Percentiles rank a stretch among this genome's conserved stretches.
These are phyloP conservation scores for Keqinozyma sinolaborantium DNA, from an alignment of 1,139 yeast species.

Conservation along the genomic window DNA sequence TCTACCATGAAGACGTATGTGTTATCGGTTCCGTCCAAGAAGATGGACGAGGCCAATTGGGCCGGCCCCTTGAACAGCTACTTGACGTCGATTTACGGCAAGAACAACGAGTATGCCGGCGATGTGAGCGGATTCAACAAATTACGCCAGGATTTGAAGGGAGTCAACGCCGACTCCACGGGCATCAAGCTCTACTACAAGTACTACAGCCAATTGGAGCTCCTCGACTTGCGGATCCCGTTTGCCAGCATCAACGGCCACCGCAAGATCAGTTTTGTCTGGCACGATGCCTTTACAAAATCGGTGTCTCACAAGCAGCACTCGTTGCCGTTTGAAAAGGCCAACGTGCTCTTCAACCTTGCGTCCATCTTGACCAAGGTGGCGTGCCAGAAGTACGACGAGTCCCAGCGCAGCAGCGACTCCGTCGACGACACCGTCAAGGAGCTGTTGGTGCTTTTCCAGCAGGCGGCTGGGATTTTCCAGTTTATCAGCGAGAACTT, in stretches of 20 bases:
- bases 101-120: slow-evolving; percentile 50
- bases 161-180: slow-evolving; percentile 49
- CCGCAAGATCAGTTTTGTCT: slow-evolving; percentile 61
- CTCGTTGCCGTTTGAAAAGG: slow-evolving; percentile 84
- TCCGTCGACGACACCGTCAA: slow-evolving; percentile 44
- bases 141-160: slow-evolving; percentile 60
- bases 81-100: slow-evolving; percentile 62
- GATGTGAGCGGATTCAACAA: slow-evolving; percentile 57
- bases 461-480: slow-evolving; percentile 78
- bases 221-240: slow-evolving; percentile 74
- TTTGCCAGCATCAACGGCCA: slow-evolving; percentile 51
- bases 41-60: slow-evolving; percentile 67
- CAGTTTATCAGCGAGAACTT: slow-evolving; percentile 75
- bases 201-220: slow-evolving; percentile 81
- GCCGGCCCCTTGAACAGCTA: slow-evolving; percentile 55
- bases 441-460: slow-evolving; percentile 57
- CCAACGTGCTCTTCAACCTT: slow-evolving; percentile 71
- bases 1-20: slow-evolving; percentile 33
- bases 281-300: slow-evolving; percentile 72
- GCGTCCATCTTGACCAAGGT: slow-evolving; percentile 36
- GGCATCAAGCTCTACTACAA: slow-evolving; percentile 54
- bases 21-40: slow-evolving; percentile 42
- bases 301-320: slow-evolving; percentile 39
- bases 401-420: slow-evolving; percentile 38
- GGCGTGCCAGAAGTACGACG: slow-evolving; percentile 49